Percentiles rank a stretch among this genome's conserved stretches.
Evolutionary conservation across 202 grass and related monocot species (phyloP).

Genomic region (Eragrostis tef): DNA sequence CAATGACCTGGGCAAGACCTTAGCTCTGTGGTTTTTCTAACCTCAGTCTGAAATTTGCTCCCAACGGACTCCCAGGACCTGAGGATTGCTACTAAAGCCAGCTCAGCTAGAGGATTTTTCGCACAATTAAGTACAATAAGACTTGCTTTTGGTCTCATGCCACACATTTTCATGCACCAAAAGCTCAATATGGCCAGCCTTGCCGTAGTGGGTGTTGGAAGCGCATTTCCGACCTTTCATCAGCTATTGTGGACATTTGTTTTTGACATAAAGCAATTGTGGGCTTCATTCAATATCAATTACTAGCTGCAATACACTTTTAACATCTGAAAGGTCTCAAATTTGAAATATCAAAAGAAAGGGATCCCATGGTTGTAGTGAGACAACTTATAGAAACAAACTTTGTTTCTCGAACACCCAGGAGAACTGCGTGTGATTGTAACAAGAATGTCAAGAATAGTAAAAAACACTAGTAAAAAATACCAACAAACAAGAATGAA

Average conservation of each 20-base stretch:
- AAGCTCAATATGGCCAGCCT: neutral
- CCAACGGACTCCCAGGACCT: no score
- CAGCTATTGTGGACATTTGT: no score
- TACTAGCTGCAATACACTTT: neutral
- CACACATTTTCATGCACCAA: neutral
- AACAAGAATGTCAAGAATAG: no score
- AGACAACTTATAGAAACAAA: neutral
- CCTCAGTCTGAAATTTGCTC: no score
- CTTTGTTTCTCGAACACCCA: neutral
- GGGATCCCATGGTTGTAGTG: neutral
- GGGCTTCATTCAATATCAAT: neutral
- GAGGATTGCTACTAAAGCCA: no score
- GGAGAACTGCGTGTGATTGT: neutral
- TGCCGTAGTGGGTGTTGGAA: conserved; percentile 1
- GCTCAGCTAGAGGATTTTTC: no score
- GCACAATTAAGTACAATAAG: neutral
- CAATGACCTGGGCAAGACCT: no score
- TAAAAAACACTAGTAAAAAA: neutral
- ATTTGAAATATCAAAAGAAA: neutral
- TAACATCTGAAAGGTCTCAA: neutral
- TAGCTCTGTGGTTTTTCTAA: no score
- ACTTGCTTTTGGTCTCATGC: neutral
- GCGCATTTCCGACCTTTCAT: neutral
- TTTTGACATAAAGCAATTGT: neutral
- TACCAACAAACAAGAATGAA: neutral